Evolutionary conservation across 352 stramenopile genomes (phyloP).

Genomic region (Blastocystis sp.): DNA sequence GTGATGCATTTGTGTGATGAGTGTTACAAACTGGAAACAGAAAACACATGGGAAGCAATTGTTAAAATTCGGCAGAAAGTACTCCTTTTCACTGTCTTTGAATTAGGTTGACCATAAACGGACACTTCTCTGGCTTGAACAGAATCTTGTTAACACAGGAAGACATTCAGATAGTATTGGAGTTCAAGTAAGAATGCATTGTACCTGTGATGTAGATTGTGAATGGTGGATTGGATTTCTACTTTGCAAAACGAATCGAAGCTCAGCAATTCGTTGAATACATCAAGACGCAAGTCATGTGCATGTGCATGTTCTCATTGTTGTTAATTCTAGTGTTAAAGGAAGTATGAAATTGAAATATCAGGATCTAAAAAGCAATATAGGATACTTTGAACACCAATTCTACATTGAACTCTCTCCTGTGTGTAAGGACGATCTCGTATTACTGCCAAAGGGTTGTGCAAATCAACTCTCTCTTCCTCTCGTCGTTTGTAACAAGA

Average conservation of each 20-base stretch:
- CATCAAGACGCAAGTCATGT: slow-evolving; percentile 77
- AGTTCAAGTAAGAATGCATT: slow-evolving; percentile 73
- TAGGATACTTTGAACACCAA: slow-evolving; percentile 98
- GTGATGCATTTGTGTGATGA: slow-evolving; percentile 3
- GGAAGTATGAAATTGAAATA: slow-evolving; percentile 80
- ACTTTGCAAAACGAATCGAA: slow-evolving; percentile 92
- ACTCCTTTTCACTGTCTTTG: background rate
- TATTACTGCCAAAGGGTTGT: slow-evolving; percentile 76
- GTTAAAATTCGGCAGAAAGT: slow-evolving; percentile 30
- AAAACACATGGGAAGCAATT: slow-evolving; percentile 26
- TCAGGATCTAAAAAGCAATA: slow-evolving; percentile 94
- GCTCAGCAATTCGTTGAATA: slow-evolving; percentile 93
- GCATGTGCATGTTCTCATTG: background rate
- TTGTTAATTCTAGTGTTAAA: slow-evolving; percentile 79
- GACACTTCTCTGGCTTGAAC: slow-evolving; percentile 98
- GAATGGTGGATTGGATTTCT: slow-evolving; percentile 91
- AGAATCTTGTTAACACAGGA: slow-evolving; percentile 96
- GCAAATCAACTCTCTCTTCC: slow-evolving; percentile 83
- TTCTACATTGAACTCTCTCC: slow-evolving; percentile 91
- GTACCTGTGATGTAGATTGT: background rate
- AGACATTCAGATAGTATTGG: slow-evolving; percentile 88
- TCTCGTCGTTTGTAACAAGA: slow-evolving; percentile 79
- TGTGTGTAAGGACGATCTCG: slow-evolving; percentile 89
- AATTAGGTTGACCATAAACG: slow-evolving; percentile 89
- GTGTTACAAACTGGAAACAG: background rate